A percentile compares a stretch with the other conserved stretches of the same genome.
These are phyloP conservation scores for Catharanthus roseus DNA, from an alignment of 257 asterid genomes.

Conservation along the genomic window DNA sequence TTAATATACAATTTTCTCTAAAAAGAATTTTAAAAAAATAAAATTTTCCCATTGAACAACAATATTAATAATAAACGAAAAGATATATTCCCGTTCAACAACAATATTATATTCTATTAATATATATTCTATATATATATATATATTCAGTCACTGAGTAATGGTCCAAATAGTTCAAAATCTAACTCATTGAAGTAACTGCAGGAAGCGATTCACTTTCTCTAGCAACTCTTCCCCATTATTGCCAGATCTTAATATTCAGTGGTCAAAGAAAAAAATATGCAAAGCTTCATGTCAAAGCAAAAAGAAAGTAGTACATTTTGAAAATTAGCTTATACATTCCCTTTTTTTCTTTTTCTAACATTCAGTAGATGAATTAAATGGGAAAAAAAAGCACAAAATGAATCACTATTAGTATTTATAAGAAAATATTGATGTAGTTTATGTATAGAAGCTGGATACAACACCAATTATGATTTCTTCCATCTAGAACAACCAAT, in stretches of 20 bases:
- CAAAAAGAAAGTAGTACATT: neutral
- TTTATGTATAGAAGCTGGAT: neutral
- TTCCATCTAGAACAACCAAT: conserved; percentile 43
- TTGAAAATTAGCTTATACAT: neutral
- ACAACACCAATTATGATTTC: neutral
- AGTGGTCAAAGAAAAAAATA: neutral
- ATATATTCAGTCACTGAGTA: too few species aligned
- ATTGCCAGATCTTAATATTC: neutral
- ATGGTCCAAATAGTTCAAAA: too few species aligned
- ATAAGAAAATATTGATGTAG: neutral
- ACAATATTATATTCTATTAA: too few species aligned
- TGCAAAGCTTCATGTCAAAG: neutral
- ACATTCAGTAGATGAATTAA: neutral
- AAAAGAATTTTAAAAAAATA: too few species aligned
- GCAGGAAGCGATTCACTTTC: too few species aligned
- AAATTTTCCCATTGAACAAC: too few species aligned
- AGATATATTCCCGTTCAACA: too few species aligned
- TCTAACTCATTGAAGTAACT: too few species aligned
- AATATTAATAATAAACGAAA: too few species aligned
- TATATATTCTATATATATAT: too few species aligned
- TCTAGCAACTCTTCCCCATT: neutral
- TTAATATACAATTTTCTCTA: too few species aligned
- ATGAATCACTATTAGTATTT: neutral
- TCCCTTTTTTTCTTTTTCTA: too few species aligned
- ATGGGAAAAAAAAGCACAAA: neutral